A percentile compares a stretch with the other conserved stretches of the same genome.
phyloP scores from a whole-genome alignment of 306 rosid genomes.

The Myrica gale region DNA sequence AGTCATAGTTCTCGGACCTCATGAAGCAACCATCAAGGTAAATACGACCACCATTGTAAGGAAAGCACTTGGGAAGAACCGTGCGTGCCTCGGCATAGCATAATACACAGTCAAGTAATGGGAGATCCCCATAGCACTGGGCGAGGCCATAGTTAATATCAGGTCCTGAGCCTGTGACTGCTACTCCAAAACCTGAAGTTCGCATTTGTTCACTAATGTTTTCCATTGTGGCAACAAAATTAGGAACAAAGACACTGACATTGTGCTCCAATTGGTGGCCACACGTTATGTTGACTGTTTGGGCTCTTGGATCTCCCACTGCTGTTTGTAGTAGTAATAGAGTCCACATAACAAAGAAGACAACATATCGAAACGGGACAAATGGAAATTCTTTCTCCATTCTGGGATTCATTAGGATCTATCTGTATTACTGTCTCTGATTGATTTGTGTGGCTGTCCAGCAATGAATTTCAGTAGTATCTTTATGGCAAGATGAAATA shows the following conservation, averaged over 20 bases:
- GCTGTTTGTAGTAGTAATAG: constrained; percentile 34
- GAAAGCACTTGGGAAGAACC: constrained; percentile 80
- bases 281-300: constrained; percentile 47
- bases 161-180: constrained; percentile 65
- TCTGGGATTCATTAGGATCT: background rate
- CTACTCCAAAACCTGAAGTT: constrained; percentile 58
- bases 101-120: constrained; percentile 69
- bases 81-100: constrained; percentile 87
- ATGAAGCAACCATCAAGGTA: constrained; percentile 92
- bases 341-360: constrained; percentile 31
- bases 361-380: constrained; percentile 20
- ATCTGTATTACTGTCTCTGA: background rate
- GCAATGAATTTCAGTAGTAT: background rate
- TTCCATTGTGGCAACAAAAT: constrained; percentile 79
- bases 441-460: background rate
- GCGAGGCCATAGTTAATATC: constrained; percentile 74
- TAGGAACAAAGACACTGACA: constrained; percentile 48
- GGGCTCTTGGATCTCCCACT: constrained; percentile 71
- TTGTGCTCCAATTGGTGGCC: constrained; percentile 56
- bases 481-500: background rate
- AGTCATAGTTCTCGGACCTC: constrained; percentile 82
- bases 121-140: constrained; percentile 90
- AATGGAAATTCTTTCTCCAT: constrained; percentile 40
- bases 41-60: constrained; percentile 64
- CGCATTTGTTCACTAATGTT: constrained; percentile 69